phyloP scores from a whole-genome alignment of 2,329 filamentous ascomycete species.

The Macrophomina phaseolina region DNA sequence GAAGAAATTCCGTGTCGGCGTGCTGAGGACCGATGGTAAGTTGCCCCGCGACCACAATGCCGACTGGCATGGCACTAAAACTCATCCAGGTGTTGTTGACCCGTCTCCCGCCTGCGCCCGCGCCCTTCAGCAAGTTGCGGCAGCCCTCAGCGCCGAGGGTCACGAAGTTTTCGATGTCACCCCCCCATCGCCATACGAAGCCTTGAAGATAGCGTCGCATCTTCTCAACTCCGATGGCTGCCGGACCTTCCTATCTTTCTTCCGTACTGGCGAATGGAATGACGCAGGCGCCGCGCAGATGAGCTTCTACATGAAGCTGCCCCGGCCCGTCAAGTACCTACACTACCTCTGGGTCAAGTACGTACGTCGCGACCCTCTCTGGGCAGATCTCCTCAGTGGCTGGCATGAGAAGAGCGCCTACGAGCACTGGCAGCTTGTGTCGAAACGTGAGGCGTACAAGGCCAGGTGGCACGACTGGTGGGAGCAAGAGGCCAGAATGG shows the following conservation, averaged over 20 bases:
- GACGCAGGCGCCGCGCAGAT: slow-evolving; percentile 80
- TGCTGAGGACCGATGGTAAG: slow-evolving; percentile 74
- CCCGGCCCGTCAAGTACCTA: slow-evolving; percentile 77
- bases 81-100: slow-evolving; percentile 69
- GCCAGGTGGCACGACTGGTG: slow-evolving; percentile 85
- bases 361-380: slow-evolving; percentile 73
- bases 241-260: slow-evolving; percentile 76
- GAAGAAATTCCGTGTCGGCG: slow-evolving; percentile 71
- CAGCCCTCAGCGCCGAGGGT: slow-evolving; percentile 71
- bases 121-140: slow-evolving; percentile 73
- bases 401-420: slow-evolving; percentile 76
- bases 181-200: slow-evolving; percentile 69
- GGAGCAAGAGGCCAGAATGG: slow-evolving; percentile 68
- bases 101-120: slow-evolving; percentile 83
- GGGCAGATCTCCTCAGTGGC: slow-evolving; percentile 76
- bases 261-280: slow-evolving; percentile 77
- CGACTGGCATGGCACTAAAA: slow-evolving; percentile 31
- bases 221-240: slow-evolving; percentile 87
- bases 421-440: slow-evolving; percentile 83
- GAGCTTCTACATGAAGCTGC: slow-evolving; percentile 73
- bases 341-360: slow-evolving; percentile 92
- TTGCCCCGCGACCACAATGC: neutral
- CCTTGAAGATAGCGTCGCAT: slow-evolving; percentile 75
- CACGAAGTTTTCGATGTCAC: slow-evolving; percentile 74
- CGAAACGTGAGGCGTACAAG: slow-evolving; percentile 77